Evolutionary conservation across 148 eudicot genomes (phyloP).

Genomic region (Talinum fruticosum): DNA sequence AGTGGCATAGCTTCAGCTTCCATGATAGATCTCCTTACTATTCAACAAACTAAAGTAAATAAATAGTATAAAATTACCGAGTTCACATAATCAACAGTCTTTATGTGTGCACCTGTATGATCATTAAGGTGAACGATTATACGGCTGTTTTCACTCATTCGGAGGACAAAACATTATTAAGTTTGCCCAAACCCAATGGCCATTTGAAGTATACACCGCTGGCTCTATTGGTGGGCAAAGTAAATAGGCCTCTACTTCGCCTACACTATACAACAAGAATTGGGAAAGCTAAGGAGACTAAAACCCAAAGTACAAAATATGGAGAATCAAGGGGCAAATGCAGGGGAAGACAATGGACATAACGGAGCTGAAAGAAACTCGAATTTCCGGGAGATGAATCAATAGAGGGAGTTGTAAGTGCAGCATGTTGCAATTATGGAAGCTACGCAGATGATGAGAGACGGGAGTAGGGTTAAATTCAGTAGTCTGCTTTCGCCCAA

Average conservation of each 20-base stretch:
- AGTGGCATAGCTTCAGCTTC: no score
- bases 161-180: not conserved
- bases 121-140: not conserved
- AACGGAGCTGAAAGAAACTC: not conserved
- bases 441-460: slow-evolving; percentile 64
- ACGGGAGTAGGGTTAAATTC: slow-evolving; percentile 72
- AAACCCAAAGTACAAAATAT: not conserved
- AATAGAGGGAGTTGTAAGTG: slow-evolving; percentile 82
- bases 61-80: no score
- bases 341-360: not conserved
- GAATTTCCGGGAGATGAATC: slow-evolving; percentile 7
- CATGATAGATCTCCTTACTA: no score
- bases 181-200: not conserved
- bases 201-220: not conserved
- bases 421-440: slow-evolving; percentile 78
- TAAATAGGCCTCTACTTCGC: slow-evolving; percentile 15
- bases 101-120: no score
- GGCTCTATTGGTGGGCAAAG: slow-evolving; percentile 4
- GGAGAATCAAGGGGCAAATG: not conserved
- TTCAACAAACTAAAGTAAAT: no score
- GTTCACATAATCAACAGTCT: no score
- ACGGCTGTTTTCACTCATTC: not conserved
- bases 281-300: slow-evolving; percentile 3
- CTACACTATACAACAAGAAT: slow-evolving; percentile 28
- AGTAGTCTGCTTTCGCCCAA: slow-evolving; percentile 62